Base-by-base conservation (phyloP, 1,284 basidiomycete species). In the Microbotryum violaceum region DNA sequence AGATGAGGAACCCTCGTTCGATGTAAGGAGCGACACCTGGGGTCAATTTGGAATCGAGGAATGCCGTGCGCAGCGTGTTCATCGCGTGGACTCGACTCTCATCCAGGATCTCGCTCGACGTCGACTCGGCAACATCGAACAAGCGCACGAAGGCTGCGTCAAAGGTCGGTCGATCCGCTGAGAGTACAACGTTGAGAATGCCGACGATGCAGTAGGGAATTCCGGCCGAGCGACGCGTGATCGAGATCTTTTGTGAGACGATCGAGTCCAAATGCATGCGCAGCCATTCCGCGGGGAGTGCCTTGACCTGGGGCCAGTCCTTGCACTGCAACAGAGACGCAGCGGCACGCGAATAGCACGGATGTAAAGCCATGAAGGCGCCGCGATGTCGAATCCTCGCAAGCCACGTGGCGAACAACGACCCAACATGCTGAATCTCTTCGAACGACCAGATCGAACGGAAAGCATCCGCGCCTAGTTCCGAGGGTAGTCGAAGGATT, bases 201-300 rank as follows among this genome's bases (percentile, higher is more conserved):
- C 74, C 74, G 18, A 76, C 67, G 52, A 76, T 74, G 27, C 73
- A 71, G 50, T 73, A 75, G 16, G 75, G 74, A 16, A 76, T 69
- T 3, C 74, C 75, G 14, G 75, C 75, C 42, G 73, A 74, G 4
- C 75, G 71, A 9, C 75, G 73, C 1, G 75, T 76, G 62, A 74
- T 74, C 51, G 74, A 75, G 46, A 75, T 65, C 49, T 66, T 63
- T 1, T 67, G 62, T 10, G 65, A 63, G 18, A 69, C 52, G 57
- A 69, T 67, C 8, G 59, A 57, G 14, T 67, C 58, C 29, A 69
- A 54, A 56, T 69, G 63, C 21, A 49, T 44, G 63, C 67, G 61
- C 10, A 27, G 73, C 75, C 75, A 76, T 20, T 63, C 47, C 12
- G 60, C 61, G 0, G 75, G 75, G 0, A 73, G 60, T 27, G 46